Evolutionary conservation across 768 basidiomycete genomes (phyloP), one percentile per base, ranked within the genome.

Genomic region (Pluteus cervinus): DNA sequence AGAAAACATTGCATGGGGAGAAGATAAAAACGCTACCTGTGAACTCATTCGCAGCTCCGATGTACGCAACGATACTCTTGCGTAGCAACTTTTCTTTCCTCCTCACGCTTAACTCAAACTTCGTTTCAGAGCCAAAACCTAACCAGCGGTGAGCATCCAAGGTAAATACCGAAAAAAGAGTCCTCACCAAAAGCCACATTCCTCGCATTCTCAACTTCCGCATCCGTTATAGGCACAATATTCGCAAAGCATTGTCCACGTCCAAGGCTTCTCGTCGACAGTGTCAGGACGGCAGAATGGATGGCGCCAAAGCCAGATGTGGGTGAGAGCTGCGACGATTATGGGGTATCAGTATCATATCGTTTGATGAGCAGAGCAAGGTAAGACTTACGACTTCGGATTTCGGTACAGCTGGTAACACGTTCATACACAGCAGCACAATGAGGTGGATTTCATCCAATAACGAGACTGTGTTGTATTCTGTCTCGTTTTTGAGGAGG

Each of bases 231-330:
- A 0, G 86, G 83, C 18, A 61, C 58, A 2, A 90, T 66, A 12
- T 57, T 62, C 14, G 74, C 64, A 20, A 71, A 69, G 72, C 78
- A 83, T 28, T 64, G 68, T 10, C 73, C 73, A 34, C 64, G 65
- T 4, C 76, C 73, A 14, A 93, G 70, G 49, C 74, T 79, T 45
- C 75, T 73, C 17, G 90, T 80, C 0, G 89, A 79, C 4, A 96
- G 64, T 12, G 73, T 68, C 7, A 92, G 65, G 24, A 93, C 75
- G 1, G 87, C 82, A 2, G 77, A 67, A 51, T 98, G 93, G 31
- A 94, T 73, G 0, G 80, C 78, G 3, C 93, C 93, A 51, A 89
- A 94, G 4, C 87, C 86, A 2, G 86, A 73, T 43, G 74, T 79
- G 16, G 76, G 68, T n/a, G 76, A 71, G 33, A 69, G 54, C 76